These are phyloP conservation scores for Vinca minor DNA, from an alignment of 257 asterid genomes.

Conservation along the genomic window DNA sequence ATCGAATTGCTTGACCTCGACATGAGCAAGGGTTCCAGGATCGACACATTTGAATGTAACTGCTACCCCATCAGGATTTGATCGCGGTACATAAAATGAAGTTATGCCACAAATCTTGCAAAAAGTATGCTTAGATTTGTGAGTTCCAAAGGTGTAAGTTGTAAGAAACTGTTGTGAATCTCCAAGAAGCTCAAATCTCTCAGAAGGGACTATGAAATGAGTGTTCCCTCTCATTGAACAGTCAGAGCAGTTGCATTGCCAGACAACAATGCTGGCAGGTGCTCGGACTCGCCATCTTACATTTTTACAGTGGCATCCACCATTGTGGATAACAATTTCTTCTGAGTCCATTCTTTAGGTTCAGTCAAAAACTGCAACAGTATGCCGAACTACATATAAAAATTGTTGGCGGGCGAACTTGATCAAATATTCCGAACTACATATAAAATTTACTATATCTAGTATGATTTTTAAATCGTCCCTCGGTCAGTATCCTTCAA, in stretches of 20 bases:
- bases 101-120: slow-evolving; percentile 86
- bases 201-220: slow-evolving; percentile 64
- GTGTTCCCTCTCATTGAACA: slow-evolving; percentile 81
- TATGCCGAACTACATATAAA: too few relatives aligned
- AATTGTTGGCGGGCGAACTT: too few relatives aligned
- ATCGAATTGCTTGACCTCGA: slow-evolving; percentile 55
- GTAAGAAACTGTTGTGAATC: slow-evolving; percentile 57
- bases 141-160: slow-evolving; percentile 77
- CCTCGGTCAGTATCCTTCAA: too few relatives aligned
- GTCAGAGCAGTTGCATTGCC: slow-evolving; percentile 77
- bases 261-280: slow-evolving; percentile 46
- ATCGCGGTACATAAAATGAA: slow-evolving; percentile 72
- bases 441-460: too few relatives aligned
- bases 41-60: slow-evolving; percentile 55
- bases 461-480: too few relatives aligned
- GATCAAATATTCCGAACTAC: too few relatives aligned
- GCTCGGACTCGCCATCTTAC: slow-evolving; percentile 69
- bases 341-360: slow-evolving; percentile 32
- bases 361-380: too few relatives aligned
- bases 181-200: slow-evolving; percentile 52
- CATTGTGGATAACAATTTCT: slow-evolving; percentile 44
- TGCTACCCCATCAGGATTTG: slow-evolving; percentile 71
- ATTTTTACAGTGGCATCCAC: slow-evolving; percentile 81
- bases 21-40: slow-evolving; percentile 57
- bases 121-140: slow-evolving; percentile 70